These are phyloP conservation scores for Carex arenaria DNA, from an alignment of 202 grass and related monocot species.

Conservation along the genomic window DNA sequence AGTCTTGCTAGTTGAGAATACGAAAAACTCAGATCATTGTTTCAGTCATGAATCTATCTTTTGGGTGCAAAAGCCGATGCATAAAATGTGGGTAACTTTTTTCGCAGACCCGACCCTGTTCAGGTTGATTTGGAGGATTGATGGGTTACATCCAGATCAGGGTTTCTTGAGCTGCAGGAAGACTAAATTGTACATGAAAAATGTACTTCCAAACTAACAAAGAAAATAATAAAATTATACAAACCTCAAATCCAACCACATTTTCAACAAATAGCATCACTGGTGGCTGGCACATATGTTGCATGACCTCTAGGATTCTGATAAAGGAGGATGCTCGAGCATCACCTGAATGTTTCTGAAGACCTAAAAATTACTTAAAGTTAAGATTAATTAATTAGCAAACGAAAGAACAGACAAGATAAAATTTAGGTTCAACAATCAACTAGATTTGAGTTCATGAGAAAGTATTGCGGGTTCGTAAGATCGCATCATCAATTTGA, in stretches of 20 bases:
- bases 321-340: slow-evolving; percentile 91
- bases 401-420: neutral
- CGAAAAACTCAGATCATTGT: neutral
- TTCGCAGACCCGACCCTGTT: neutral
- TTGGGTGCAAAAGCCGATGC: neutral
- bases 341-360: slow-evolving; percentile 94
- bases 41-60: neutral
- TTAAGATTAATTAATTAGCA: neutral
- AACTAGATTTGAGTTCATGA: neutral
- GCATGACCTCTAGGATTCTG: slow-evolving; percentile 78
- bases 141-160: neutral
- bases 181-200: neutral
- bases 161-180: neutral
- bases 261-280: slow-evolving; percentile 91
- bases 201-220: neutral
- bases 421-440: neutral
- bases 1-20: neutral
- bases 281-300: slow-evolving; percentile 66
- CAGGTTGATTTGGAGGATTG: neutral
- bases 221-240: slow-evolving; percentile 5
- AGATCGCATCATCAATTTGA: neutral
- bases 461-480: neutral
- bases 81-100: neutral
- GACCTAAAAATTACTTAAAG: slow-evolving; percentile 47
- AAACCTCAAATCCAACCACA: slow-evolving; percentile 93